A percentile compares a stretch with the other conserved stretches of the same genome.
phyloP scores from a whole-genome alignment of 768 basidiomycete species.

The Dioszegia hungarica region DNA sequence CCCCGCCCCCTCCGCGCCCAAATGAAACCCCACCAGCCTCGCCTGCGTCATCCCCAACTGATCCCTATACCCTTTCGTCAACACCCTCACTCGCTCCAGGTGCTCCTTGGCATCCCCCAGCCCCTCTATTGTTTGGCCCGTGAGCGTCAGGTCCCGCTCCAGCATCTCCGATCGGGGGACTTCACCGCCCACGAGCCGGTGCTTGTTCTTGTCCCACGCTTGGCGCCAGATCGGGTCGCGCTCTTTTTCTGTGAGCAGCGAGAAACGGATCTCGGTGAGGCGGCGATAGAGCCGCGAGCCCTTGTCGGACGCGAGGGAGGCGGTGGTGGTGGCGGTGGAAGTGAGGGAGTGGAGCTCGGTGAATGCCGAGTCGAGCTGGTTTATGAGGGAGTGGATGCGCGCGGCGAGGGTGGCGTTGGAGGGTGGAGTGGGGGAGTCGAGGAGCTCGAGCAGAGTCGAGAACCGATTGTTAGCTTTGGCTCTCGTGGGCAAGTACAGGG shows the following conservation, averaged over 20 bases:
- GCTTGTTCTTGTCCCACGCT: slow-evolving; percentile 16
- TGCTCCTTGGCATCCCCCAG: slow-evolving; percentile 5
- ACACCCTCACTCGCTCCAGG: slow-evolving; percentile 12
- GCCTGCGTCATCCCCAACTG: slow-evolving; percentile 38
- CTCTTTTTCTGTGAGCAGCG: slow-evolving; percentile 17
- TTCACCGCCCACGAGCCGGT: slow-evolving; percentile 37
- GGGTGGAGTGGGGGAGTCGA: slow-evolving; percentile 13
- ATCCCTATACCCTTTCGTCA: slow-evolving; percentile 29
- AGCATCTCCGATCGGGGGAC: slow-evolving; percentile 21
- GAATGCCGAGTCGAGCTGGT: slow-evolving; percentile 22
- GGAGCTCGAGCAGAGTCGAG: slow-evolving; percentile 18
- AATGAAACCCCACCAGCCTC: slow-evolving; percentile 39
- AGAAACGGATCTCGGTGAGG: slow-evolving; percentile 8
- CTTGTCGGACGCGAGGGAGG: slow-evolving; percentile 15
- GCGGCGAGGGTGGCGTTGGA: slow-evolving; percentile 13
- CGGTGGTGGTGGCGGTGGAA: slow-evolving; percentile 8
- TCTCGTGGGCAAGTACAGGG: background rate
- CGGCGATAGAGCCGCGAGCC: slow-evolving; percentile 10
- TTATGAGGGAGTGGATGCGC: slow-evolving; percentile 30
- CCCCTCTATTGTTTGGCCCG: slow-evolving; percentile 22
- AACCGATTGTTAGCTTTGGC: slow-evolving; percentile 17
- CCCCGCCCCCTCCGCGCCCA: slow-evolving; percentile 26
- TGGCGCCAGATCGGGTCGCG: slow-evolving; percentile 30
- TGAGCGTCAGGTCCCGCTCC: slow-evolving; percentile 25
- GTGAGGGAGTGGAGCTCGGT: slow-evolving; percentile 22